Percentiles rank a stretch among this genome's conserved stretches.
Conservation (phyloP, 192 early-diverging fungal genomes). For the Diversispora epigaea region DNA sequence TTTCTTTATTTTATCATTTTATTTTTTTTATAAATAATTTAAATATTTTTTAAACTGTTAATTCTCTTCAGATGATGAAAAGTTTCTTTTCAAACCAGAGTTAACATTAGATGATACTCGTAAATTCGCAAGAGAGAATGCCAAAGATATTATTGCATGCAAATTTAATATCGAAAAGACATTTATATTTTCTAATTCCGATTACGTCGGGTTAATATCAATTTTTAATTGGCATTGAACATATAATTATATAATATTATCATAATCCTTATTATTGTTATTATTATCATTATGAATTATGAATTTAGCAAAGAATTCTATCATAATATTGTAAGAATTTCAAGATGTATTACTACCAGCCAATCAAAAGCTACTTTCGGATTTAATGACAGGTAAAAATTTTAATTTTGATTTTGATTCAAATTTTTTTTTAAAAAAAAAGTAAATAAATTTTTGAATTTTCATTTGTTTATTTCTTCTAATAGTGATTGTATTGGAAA, state of each 20-base stretch:
- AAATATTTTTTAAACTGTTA: neutral
- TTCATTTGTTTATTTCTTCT: neutral
- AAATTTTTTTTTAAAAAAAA: no score
- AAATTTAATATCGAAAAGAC: slow-evolving; percentile 95
- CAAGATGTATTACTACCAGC: slow-evolving; percentile 81
- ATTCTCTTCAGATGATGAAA: slow-evolving; percentile 80
- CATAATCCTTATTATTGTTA: neutral
- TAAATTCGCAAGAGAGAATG: slow-evolving; percentile 76
- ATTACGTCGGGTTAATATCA: slow-evolving; percentile 77
- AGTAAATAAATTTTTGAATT: slow-evolving; percentile 5
- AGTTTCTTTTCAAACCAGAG: slow-evolving; percentile 92
- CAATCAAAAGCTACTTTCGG: slow-evolving; percentile 88
- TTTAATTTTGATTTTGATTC: no score
- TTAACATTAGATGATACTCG: slow-evolving; percentile 80
- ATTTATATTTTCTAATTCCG: slow-evolving; percentile 93
- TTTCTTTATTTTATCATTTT: neutral
- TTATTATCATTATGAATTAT: neutral
- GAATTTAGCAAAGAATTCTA: slow-evolving; percentile 82
- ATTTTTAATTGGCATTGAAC: neutral
- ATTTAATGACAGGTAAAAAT: slow-evolving; percentile 69
- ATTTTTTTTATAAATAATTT: neutral
- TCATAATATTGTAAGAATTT: slow-evolving; percentile 86
- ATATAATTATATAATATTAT: neutral
- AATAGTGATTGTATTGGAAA: slow-evolving; percentile 84
- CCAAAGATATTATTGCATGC: slow-evolving; percentile 91